Evolutionary conservation across 2,329 filamentous ascomycete species (phyloP), one percentile per base, ranked within the genome.

Genomic region (Dissoconium aciculare): DNA sequence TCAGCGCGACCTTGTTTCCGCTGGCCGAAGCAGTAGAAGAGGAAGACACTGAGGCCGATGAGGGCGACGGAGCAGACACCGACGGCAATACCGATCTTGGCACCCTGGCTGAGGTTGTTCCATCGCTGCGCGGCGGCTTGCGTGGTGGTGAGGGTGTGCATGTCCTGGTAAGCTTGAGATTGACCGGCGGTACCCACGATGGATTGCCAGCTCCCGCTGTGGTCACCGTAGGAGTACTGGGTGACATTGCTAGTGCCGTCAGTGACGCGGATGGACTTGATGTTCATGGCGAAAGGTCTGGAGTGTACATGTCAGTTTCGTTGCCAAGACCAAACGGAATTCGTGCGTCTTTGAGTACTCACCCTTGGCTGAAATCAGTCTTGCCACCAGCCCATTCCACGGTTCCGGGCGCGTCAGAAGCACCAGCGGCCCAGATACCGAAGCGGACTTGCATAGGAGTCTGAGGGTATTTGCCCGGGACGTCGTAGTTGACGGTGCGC

Each of bases 341-440:
- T 23, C 5, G 15, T 11, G 13, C 26, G 14, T 25, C 14, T 11
- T 13, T 5, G 16, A 12, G 6, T 12, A 38, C 48, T 39, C 30
- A 51, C 33, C 43, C 52, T 28, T 53, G 33, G 15, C 37, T 33
- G 38, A 47, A 57, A 30, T 53, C 43, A 2, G 50, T 45, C 13
- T 44, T 34, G 12, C 54, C 54, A 21, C 54, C 54, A 19, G 54
- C 53, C 54, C 55, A 57, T 10, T 49, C 43, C n/a, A 50, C 38
- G 0, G 50, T 54, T n/a, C 52, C 54, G n/a, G 47, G 53, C 26
- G 64, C 68, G 66, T 71, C 77, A 1, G 81, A 60, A 54, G 94
- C 89, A 42, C 89, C 89, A 49, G 83, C 89, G 32, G 83, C 75
- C 89, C 89, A 98, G 42, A 78, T 74, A 32, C 76, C 75, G 11